These are phyloP conservation scores for Leccinum incarnatum DNA, from an alignment of 768 basidiomycete species.

Conservation along the genomic window DNA sequence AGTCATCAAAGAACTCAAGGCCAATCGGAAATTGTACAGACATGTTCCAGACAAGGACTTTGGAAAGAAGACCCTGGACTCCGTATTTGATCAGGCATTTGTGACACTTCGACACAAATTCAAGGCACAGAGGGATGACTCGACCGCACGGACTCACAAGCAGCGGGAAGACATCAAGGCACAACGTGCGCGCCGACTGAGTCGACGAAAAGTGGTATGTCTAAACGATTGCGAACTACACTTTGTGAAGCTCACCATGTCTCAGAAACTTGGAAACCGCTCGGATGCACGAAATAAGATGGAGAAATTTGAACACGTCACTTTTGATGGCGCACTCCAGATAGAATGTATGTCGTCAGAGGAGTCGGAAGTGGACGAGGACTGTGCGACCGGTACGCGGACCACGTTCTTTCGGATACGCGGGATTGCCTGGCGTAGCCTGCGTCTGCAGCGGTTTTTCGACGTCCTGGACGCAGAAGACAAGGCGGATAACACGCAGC, in stretches of 20 bases:
- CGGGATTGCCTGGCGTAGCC: constrained; percentile 67
- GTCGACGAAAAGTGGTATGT: constrained; percentile 63
- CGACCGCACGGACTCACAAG: constrained; percentile 42
- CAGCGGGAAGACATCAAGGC: constrained; percentile 62
- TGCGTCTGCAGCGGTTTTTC: constrained; percentile 59
- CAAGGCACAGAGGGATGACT: constrained; percentile 53
- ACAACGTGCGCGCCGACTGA: constrained; percentile 55
- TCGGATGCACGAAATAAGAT: constrained; percentile 56
- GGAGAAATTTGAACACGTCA: constrained; percentile 53
- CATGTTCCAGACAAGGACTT: constrained; percentile 68
- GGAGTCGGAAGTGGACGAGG: constrained; percentile 60
- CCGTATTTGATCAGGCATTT: constrained; percentile 68
- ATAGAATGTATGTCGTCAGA: constrained; percentile 81
- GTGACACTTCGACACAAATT: constrained; percentile 68
- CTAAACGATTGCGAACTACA: too few relatives aligned
- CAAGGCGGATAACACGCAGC: constrained; percentile 39
- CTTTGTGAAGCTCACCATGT: neutral
- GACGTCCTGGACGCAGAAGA: constrained; percentile 59
- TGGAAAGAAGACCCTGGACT: constrained; percentile 54
- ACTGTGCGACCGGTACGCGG: constrained; percentile 25
- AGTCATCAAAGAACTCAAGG: constrained; percentile 57
- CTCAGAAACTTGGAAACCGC: constrained; percentile 67
- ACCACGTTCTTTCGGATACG: constrained; percentile 49
- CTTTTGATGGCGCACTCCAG: constrained; percentile 69
- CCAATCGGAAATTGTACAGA: constrained; percentile 54